Base-by-base conservation (phyloP, 2,329 filamentous ascomycete genomes). In the Fonsecaea erecta region DNA sequence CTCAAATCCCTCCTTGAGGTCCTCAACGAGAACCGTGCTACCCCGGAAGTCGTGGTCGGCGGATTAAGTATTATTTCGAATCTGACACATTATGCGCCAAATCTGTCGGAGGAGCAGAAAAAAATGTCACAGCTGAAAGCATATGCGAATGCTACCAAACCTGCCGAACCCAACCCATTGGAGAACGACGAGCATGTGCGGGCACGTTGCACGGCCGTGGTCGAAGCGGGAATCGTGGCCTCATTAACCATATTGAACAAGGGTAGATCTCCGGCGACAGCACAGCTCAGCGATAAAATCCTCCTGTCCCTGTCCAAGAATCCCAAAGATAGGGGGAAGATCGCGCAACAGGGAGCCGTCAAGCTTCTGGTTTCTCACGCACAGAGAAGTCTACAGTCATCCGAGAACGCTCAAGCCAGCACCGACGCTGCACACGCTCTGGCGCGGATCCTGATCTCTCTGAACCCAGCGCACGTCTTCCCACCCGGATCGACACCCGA, bases 281-380 rank as follows among this genome's bases (percentile, higher is more conserved):
- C 94, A 8, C 83, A 86, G 16, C 86, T 96, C 30, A 88, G 90
- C 60, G 85, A 91, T 59, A 87, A 88, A 53, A 93, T 97, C 66
- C 80, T 98, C 35, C 86, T 91, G 66, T 87, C 92, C 0, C 81
- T 99, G 3, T 89, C 92, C 18, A 88, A 89, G 72, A 88, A 88
- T n/a, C 83, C 88, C 43, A 87, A 87, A 62, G 83, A 92, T 63
- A 88, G 95, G 11, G 91, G 92, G 0, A 84, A 86, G 55, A 87
- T 99, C 69, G 91, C 93, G 2, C 95, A 98, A 74, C 93, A 98
- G 82, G 95, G 95, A n/a, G 92, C 91, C 1, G 86, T 97, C 18
- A 95, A 90, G 72, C 85, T 97, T 1, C 84, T 98, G 24, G 84
- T 98, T 28, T 85, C 89, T 14, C 85, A 89, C 61, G 88, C 88